Conservation (phyloP, 2,329 filamentous ascomycete genomes). For the Fusarium paranaense region DNA sequence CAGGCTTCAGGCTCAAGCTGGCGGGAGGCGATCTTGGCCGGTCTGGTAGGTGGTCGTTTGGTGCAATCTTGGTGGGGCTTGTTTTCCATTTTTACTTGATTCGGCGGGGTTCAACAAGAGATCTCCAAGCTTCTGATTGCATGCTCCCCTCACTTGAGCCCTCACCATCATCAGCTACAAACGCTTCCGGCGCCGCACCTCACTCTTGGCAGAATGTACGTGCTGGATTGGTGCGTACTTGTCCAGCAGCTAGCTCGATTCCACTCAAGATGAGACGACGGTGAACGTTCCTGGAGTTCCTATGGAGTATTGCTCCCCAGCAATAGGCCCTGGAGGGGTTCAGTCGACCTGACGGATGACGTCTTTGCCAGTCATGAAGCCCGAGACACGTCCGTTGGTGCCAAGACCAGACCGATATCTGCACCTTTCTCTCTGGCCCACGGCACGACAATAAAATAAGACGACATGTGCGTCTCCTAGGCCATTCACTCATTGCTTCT, state of each 20-base stretch:
- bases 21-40: slow-evolving; percentile 17
- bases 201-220: slow-evolving; percentile 16
- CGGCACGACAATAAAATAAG: background rate
- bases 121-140: slow-evolving; percentile 25
- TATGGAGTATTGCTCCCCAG: background rate
- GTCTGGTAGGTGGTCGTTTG: slow-evolving; percentile 1
- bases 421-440: background rate
- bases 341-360: background rate
- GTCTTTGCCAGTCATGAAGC: background rate
- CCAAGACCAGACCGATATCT: background rate
- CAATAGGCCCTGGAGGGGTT: background rate
- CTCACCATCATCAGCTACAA: slow-evolving; percentile 7
- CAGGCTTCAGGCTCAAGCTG: background rate
- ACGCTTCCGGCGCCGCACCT: slow-evolving; percentile 10
- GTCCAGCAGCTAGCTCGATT: slow-evolving; percentile 1
- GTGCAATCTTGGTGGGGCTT: slow-evolving; percentile 21
- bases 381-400: background rate
- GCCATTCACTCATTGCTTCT: background rate
- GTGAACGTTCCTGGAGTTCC: background rate
- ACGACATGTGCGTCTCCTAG: slow-evolving; percentile 9
- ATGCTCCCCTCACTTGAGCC: slow-evolving; percentile 11
- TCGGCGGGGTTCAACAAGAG: slow-evolving; percentile 26
- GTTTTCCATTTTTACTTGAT: background rate
- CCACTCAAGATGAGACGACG: background rate
- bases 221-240: background rate